phyloP scores from a whole-genome alignment of 2,329 filamentous ascomycete genomes.

The Trichoderma citrinoviride region DNA sequence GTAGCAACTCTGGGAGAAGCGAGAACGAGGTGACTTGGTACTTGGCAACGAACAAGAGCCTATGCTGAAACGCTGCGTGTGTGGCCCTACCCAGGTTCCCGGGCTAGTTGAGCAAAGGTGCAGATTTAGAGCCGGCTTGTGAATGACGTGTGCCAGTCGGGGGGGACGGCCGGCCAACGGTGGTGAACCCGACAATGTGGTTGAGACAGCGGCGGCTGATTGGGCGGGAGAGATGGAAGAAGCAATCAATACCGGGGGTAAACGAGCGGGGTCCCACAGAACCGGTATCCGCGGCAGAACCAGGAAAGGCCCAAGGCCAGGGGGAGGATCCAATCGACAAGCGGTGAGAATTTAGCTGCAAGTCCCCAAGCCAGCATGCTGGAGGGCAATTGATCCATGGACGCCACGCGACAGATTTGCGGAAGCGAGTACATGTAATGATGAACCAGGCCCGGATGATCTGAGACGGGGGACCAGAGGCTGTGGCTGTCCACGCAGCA shows the following conservation, averaged over 20 bases:
- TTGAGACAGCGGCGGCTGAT: slow-evolving; percentile 13
- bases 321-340: slow-evolving; percentile 3
- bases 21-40: not conserved
- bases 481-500: too few species aligned
- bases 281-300: slow-evolving; percentile 4
- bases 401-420: slow-evolving; percentile 17
- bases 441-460: slow-evolving; percentile 3
- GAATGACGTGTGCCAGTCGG: slow-evolving; percentile 5
- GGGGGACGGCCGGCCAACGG: not conserved
- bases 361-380: not conserved
- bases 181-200: slow-evolving; percentile 20
- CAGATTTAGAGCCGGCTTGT: not conserved
- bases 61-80: not conserved
- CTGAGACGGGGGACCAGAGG: not conserved
- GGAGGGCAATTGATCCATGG: not conserved
- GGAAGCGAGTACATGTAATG: slow-evolving; percentile 17
- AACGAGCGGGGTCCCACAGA: slow-evolving; percentile 12
- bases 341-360: slow-evolving; percentile 20
- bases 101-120: not conserved
- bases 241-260: slow-evolving; percentile 8
- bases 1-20: not conserved
- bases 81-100: not conserved
- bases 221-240: slow-evolving; percentile 12
- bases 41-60: not conserved
- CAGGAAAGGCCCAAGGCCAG: not conserved